A percentile compares a stretch with the other conserved stretches of the same genome.
Evolutionary conservation across 2,329 filamentous ascomycete genomes (phyloP).

Genomic region (Microascus cirrosus): DNA sequence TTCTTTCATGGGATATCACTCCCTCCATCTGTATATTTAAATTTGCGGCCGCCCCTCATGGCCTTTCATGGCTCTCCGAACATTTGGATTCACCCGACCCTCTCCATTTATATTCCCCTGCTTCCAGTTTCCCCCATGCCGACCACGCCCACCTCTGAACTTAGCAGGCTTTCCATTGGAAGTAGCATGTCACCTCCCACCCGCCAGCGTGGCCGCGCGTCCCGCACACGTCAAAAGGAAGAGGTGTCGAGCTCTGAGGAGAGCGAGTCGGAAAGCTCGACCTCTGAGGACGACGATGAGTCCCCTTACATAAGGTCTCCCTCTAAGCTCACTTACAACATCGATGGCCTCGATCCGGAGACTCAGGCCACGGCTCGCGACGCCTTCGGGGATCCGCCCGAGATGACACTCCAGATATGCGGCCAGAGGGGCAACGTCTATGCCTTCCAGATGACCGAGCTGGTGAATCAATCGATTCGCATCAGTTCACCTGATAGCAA

Average conservation of each 20-base stretch:
- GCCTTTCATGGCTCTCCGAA: background rate
- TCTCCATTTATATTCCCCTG: background rate
- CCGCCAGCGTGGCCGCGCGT: background rate
- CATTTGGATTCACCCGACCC: background rate
- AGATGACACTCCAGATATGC: slow-evolving; percentile 38
- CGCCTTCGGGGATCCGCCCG: slow-evolving; percentile 34
- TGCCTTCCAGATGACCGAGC: slow-evolving; percentile 44
- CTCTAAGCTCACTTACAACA: slow-evolving; percentile 25
- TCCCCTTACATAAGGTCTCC: slow-evolving; percentile 22
- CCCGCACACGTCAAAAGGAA: background rate
- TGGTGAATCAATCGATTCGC: slow-evolving; percentile 38
- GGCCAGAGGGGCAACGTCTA: slow-evolving; percentile 35
- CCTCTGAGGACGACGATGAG: slow-evolving; percentile 15
- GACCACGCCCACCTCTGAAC: background rate
- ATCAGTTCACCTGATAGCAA: slow-evolving; percentile 29
- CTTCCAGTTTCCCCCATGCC: background rate
- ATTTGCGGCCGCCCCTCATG: background rate
- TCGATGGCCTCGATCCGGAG: slow-evolving; percentile 24
- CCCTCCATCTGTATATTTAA: background rate
- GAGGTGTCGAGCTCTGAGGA: slow-evolving; percentile 16
- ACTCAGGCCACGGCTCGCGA: slow-evolving; percentile 28
- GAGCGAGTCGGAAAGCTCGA: slow-evolving; percentile 17
- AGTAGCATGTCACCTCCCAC: slow-evolving; percentile 2
- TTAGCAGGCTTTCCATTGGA: slow-evolving; percentile 1
- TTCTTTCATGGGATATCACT: background rate